A percentile compares a stretch with the other conserved stretches of the same genome.
phyloP scores from a whole-genome alignment of 2,329 filamentous ascomycete species.

The Pestalotiopsis sp. region DNA sequence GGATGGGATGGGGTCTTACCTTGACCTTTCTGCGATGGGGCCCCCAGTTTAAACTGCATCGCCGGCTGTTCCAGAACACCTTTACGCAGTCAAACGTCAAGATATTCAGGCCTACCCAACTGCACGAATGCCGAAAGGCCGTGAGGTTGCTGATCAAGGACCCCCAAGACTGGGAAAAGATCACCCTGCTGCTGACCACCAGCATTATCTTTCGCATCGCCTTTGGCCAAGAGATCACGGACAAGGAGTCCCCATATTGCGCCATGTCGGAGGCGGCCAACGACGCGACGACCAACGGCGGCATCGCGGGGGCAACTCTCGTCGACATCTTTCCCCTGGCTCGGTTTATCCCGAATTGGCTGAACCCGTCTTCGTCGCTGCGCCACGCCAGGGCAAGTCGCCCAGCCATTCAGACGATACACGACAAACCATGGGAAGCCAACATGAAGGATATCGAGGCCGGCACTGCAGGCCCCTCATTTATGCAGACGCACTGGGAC shows the following conservation, averaged over 20 bases:
- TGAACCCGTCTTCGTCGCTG: conserved; percentile 23
- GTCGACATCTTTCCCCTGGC: conserved; percentile 52
- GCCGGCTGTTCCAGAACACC: conserved; percentile 42
- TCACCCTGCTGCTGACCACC: conserved; percentile 26
- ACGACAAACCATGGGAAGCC: conserved; percentile 43
- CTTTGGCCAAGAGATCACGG: conserved; percentile 25
- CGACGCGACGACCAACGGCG: conserved; percentile 17
- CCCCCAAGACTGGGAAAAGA: conserved; percentile 24
- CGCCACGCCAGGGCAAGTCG: conserved; percentile 24
- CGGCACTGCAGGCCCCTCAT: conserved; percentile 31
- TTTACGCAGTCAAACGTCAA: conserved; percentile 36
- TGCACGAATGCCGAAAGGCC: conserved; percentile 29
- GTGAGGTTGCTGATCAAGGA: conserved; percentile 25
- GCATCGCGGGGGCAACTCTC: conserved; percentile 36
- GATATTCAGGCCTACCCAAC: conserved; percentile 36
- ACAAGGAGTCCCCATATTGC: conserved; percentile 27
- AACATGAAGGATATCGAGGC: conserved; percentile 32
- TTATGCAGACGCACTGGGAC: conserved; percentile 33
- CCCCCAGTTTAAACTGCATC: conserved; percentile 41
- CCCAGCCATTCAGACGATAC: conserved; percentile 32
- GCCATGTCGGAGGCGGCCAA: conserved; percentile 18
- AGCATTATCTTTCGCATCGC: conserved; percentile 28
- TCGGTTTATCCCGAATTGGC: conserved; percentile 41
- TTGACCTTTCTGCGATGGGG: conserved; percentile 34
- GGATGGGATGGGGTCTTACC: conserved; percentile 29